phyloP scores from a whole-genome alignment of 2,329 filamentous ascomycete genomes.

The Verticillium alfalfae region DNA sequence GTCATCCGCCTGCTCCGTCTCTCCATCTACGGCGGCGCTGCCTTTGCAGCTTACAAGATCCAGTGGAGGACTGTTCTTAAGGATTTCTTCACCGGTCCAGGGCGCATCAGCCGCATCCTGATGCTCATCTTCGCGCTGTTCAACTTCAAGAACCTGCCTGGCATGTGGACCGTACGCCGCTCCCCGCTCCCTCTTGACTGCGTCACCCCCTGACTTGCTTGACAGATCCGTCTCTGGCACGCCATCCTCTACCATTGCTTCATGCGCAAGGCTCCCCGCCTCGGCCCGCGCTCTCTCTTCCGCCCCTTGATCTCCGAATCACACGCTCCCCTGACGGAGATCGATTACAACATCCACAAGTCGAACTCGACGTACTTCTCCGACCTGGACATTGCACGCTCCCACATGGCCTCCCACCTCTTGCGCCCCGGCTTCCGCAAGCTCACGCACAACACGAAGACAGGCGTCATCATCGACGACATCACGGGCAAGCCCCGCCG shows the following conservation, averaged over 20 bases:
- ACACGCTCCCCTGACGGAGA: conserved; percentile 67
- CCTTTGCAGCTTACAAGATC: conserved; percentile 40
- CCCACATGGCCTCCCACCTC: conserved; percentile 70
- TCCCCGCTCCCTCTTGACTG: neutral
- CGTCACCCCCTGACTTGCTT: neutral
- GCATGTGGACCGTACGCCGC: conserved; percentile 66
- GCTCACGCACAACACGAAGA: conserved; percentile 41
- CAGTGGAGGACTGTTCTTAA: conserved; percentile 32
- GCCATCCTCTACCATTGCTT: conserved; percentile 50
- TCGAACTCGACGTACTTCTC: conserved; percentile 83
- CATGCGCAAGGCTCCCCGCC: conserved; percentile 39
- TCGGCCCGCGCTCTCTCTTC: conserved; percentile 63
- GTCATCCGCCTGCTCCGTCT: conserved; percentile 29
- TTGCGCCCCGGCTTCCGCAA: conserved; percentile 52
- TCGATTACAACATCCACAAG: conserved; percentile 83
- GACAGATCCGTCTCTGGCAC: conserved; percentile 53
- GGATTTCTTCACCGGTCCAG: conserved; percentile 48
- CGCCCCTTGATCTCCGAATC: conserved; percentile 62
- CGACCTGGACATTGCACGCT: conserved; percentile 78
- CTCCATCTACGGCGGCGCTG: conserved; percentile 31
- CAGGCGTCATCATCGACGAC: conserved; percentile 45
- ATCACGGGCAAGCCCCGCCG: conserved; percentile 40
- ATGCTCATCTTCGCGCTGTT: conserved; percentile 50
- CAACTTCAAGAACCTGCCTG: conserved; percentile 71
- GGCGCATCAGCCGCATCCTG: conserved; percentile 45